These are phyloP conservation scores for Lactifluus volemus DNA, from an alignment of 768 basidiomycete species.

Conservation along the genomic window DNA sequence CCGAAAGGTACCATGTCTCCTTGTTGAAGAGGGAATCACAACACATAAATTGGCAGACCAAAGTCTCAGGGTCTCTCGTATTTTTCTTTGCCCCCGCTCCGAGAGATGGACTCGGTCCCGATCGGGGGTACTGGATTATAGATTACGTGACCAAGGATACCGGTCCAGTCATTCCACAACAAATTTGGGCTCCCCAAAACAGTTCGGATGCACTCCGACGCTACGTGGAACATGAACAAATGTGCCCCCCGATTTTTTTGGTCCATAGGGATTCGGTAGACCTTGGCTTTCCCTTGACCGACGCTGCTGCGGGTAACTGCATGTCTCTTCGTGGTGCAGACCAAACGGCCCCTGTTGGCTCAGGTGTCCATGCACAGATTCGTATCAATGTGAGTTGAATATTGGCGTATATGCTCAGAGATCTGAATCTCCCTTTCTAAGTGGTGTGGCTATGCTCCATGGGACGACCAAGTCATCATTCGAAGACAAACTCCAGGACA, in stretches of 20 bases:
- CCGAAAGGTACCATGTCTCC: no score
- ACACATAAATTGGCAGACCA: no score
- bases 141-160: no score
- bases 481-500: neutral
- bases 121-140: no score
- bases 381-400: slow-evolving; percentile 1
- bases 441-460: slow-evolving; percentile 3
- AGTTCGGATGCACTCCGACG: neutral
- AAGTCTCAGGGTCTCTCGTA: no score
- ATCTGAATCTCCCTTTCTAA: neutral
- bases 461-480: neutral
- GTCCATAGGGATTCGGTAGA: neutral
- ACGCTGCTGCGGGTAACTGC: neutral
- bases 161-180: no score
- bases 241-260: slow-evolving; percentile 9
- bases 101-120: no score
- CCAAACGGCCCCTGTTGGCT: neutral
- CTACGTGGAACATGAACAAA: neutral
- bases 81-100: no score
- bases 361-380: neutral
- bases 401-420: neutral
- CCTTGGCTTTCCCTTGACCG: neutral
- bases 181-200: neutral
- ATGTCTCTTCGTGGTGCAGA: neutral
- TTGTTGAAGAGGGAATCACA: no score